A percentile compares a stretch with the other conserved stretches of the same genome.
phyloP scores from a whole-genome alignment of 177 flowering plant genomes.

The Vitis hybrid region DNA sequence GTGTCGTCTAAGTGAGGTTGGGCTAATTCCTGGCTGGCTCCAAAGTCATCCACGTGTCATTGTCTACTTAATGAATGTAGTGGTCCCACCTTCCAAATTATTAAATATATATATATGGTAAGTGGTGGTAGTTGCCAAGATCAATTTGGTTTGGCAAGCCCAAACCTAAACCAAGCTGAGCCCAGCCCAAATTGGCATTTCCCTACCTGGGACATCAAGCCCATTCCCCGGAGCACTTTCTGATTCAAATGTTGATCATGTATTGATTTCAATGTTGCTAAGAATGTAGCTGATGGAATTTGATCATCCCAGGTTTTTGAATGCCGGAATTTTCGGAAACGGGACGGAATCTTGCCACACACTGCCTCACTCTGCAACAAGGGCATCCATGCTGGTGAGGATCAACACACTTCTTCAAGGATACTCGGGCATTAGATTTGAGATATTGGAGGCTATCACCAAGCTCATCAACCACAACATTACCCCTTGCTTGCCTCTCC shows the following conservation, averaged over 20 bases:
- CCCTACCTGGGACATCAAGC: too few relatives aligned
- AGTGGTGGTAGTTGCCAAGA: too few relatives aligned
- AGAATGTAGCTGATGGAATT: background rate
- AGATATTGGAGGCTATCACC: constrained; percentile 56
- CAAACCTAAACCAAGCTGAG: too few relatives aligned
- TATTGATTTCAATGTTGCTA: background rate
- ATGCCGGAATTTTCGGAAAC: constrained; percentile 64
- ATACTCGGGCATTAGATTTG: constrained; percentile 69
- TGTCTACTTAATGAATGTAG: too few relatives aligned
- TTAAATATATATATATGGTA: too few relatives aligned
- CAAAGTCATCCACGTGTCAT: too few relatives aligned
- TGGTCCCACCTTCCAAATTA: too few relatives aligned
- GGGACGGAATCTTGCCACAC: constrained; percentile 47
- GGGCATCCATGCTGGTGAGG: constrained; percentile 69
- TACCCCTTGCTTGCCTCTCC: constrained; percentile 62
- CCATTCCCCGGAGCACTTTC: too few relatives aligned
- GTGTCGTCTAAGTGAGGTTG: too few relatives aligned
- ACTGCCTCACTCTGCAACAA: constrained; percentile 49
- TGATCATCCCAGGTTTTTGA: constrained; percentile 43
- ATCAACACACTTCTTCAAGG: constrained; percentile 71
- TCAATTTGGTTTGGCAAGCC: too few relatives aligned
- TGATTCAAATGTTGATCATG: background rate
- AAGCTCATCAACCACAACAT: constrained; percentile 51
- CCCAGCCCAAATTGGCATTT: too few relatives aligned
- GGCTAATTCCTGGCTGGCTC: too few relatives aligned